phyloP scores from a whole-genome alignment of 208 protist species.

The Acanthamoeba royreba region DNA sequence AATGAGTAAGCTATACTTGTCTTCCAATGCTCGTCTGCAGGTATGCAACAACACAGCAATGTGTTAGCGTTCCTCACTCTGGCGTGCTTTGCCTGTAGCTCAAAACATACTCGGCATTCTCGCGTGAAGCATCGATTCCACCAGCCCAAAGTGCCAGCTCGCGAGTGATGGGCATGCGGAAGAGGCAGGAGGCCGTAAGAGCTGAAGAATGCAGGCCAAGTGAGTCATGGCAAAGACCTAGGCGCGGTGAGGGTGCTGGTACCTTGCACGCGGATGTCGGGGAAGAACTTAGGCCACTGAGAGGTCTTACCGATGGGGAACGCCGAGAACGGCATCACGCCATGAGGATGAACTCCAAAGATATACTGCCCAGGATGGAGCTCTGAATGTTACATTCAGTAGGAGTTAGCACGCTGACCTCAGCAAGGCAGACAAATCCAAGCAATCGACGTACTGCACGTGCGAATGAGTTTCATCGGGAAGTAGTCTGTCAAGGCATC shows the following conservation, averaged over 20 bases:
- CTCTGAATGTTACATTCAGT: neutral
- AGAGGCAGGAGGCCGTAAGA: neutral
- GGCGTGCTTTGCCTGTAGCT: neutral
- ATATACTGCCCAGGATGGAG: neutral
- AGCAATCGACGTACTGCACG: neutral
- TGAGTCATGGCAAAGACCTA: neutral
- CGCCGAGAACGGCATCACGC: neutral
- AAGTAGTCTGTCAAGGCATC: neutral
- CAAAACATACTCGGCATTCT: neutral
- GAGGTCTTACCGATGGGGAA: conserved; percentile 12
- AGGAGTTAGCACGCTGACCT: neutral
- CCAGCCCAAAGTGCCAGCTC: neutral
- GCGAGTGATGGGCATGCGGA: neutral
- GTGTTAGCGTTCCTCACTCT: neutral
- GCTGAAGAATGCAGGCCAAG: neutral
- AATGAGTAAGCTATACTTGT: neutral
- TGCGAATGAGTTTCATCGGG: neutral
- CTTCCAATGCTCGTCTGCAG: neutral
- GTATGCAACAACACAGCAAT: neutral
- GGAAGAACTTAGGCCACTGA: neutral
- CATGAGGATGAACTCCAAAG: neutral
- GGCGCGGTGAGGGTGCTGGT: neutral
- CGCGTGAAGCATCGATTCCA: neutral
- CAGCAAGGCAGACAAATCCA: neutral
- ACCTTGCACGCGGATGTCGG: neutral